Percentiles rank a stretch among this genome's conserved stretches.
phyloP scores from a whole-genome alignment of 345 rosid genomes.

The Populus deltoides region DNA sequence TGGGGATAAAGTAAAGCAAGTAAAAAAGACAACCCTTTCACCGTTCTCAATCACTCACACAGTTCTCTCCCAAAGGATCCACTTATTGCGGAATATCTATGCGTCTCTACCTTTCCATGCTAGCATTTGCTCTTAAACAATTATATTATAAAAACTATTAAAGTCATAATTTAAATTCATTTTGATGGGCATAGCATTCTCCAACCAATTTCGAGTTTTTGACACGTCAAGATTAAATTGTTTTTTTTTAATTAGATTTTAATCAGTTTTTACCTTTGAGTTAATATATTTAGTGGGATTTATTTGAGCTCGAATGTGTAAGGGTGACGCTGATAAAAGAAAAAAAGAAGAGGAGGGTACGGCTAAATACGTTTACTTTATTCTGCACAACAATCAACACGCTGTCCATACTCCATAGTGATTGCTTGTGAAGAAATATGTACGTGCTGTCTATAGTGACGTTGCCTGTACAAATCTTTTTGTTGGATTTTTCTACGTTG shows the following conservation, averaged over 20 bases:
- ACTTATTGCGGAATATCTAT: constrained; percentile 28
- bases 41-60: constrained; percentile 24
- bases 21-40: constrained; percentile 25
- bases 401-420: neutral
- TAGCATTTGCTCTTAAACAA: neutral
- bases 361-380: neutral
- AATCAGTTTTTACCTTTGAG: too few relatives aligned
- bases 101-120: constrained; percentile 3
- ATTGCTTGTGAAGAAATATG: neutral
- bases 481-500: too few relatives aligned
- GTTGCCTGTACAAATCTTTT: neutral
- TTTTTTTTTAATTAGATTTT: neutral
- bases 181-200: neutral
- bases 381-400: neutral
- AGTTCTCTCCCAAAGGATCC: constrained; percentile 15
- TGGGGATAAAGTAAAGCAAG: neutral
- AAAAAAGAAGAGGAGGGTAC: too few relatives aligned
- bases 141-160: neutral
- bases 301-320: neutral
- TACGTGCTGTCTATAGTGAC: neutral
- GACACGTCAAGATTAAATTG: neutral
- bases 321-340: neutral
- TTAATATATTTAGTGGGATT: too few relatives aligned
- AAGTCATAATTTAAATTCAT: neutral
- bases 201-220: neutral